phyloP scores from a whole-genome alignment of 164 flowering plant species.

The Berberis vulgaris region DNA sequence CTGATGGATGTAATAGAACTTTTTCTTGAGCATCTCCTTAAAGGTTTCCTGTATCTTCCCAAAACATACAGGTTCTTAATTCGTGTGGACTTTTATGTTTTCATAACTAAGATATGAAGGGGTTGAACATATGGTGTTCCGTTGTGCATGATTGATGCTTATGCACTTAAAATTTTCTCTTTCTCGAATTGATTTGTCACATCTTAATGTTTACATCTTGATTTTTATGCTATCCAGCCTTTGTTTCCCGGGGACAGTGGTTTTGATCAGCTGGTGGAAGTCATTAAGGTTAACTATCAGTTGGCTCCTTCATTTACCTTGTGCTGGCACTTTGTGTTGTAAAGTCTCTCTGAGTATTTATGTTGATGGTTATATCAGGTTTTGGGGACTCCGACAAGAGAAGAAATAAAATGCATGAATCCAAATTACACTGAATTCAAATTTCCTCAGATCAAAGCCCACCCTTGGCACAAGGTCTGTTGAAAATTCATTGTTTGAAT shows the following conservation, averaged over 20 bases:
- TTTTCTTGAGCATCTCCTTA: neutral
- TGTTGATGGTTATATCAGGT: conserved; percentile 28
- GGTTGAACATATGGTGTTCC: no score
- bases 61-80: no score
- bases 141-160: no score
- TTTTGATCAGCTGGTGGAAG: conserved; percentile 86
- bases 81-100: no score
- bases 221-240: conserved; percentile 42
- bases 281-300: conserved; percentile 51
- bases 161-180: no score
- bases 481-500: neutral
- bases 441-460: conserved; percentile 94
- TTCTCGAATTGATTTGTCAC: no score
- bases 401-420: conserved; percentile 98
- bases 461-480: conserved; percentile 96
- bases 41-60: no score
- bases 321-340: neutral
- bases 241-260: conserved; percentile 89
- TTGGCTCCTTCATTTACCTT: neutral
- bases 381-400: conserved; percentile 92
- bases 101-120: no score
- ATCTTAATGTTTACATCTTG: no score
- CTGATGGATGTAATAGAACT: neutral
- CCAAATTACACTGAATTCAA: conserved; percentile 91
- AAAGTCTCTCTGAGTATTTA: neutral